Conservation (phyloP, 257 asterid genomes). For the Solanum piurae region DNA sequence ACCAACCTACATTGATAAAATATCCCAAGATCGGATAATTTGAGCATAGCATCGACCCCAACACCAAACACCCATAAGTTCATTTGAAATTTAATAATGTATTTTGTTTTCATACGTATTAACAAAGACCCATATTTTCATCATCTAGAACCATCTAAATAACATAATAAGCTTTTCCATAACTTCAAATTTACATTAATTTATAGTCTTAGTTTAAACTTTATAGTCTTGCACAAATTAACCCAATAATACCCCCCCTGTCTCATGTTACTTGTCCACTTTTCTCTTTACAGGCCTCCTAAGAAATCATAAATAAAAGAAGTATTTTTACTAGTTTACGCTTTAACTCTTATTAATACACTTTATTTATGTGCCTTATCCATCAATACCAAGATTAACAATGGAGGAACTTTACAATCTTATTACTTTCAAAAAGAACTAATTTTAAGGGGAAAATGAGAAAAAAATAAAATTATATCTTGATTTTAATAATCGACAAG, state of each 20-base stretch:
- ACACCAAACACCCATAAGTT: background rate
- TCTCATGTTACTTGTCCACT: background rate
- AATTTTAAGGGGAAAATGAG: background rate
- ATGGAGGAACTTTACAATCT: background rate
- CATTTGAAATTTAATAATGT: background rate
- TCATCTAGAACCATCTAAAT: background rate
- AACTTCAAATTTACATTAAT: background rate
- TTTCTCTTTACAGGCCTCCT: background rate
- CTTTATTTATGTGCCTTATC: background rate
- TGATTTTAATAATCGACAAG: background rate
- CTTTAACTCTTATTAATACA: background rate
- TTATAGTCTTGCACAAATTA: background rate
- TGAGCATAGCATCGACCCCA: background rate
- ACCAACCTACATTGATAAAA: constrained; percentile 48
- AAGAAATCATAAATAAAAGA: background rate
- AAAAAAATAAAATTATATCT: background rate
- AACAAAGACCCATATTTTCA: background rate
- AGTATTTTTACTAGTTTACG: background rate
- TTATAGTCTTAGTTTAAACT: background rate
- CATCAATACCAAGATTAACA: background rate
- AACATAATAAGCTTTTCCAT: background rate
- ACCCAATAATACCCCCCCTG: background rate
- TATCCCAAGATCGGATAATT: background rate
- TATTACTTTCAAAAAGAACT: background rate
- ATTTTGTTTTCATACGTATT: background rate